Evolutionary conservation across 257 asterid species (phyloP), one percentile per base, ranked within the genome.

Genomic region (Gentiana dahurica): DNA sequence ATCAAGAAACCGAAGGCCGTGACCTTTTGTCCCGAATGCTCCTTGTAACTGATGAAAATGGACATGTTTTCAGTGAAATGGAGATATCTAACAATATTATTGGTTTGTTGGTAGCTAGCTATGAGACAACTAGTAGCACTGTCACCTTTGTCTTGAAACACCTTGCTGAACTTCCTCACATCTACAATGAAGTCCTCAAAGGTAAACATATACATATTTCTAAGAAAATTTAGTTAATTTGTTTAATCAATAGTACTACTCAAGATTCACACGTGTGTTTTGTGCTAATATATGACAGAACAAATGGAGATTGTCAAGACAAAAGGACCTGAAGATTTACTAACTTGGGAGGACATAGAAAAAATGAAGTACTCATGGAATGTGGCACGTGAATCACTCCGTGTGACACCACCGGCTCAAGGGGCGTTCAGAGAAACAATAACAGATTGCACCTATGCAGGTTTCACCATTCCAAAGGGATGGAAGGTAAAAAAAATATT

Each of bases 101-200:
- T 5, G 84, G 86, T 1, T 60, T 82, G 62, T 48, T 85, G 2
- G 86, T 81, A 12, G 94, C 85, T 1, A 75, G 87, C 65, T 79
- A 67, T 34, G 91, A 79, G 53, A 79, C 85, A 0, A 77, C 86
- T 1, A 69, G 81, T 66, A 75, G 79, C 37, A 15, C 0, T 15
- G 0, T 15, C 24, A 15, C 24, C 24, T 15, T 15, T 15, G 24
- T 15, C 24, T 15, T 15, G 24, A 15, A 15, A 79, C 91, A 0
- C 68, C 78, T 34, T 77, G 84, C 4, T 52, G 70, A 77, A 36
- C 81, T 79, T 62, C 95, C 94, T 4, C 82, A 80, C 35, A 54
- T 85, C 41, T 82, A 82, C 15, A 51, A 66, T 3, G 61, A 65
- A 41, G 92, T 82, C 12, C 50, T 67, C 47, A 70, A 66, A 72